Evolutionary conservation across 495 filamentous ascomycete species (phyloP).

Genomic region (Penicillium argentinense): DNA sequence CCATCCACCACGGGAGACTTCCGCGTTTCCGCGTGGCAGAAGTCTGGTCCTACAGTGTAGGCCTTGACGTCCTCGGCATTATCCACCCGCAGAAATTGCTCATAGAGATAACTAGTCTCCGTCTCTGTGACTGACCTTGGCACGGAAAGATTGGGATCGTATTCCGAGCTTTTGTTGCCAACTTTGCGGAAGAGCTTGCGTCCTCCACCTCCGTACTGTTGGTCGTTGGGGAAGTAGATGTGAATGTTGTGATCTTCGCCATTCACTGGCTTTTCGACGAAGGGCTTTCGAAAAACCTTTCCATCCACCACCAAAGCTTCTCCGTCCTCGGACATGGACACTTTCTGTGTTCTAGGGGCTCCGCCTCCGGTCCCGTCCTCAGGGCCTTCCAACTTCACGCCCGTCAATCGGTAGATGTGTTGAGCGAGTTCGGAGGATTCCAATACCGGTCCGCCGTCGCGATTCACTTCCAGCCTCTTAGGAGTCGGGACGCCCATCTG

Average conservation of each 20-base stretch:
- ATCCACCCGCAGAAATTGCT: slow-evolving; percentile 93
- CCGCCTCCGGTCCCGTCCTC: slow-evolving; percentile 70
- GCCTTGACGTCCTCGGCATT: slow-evolving; percentile 98
- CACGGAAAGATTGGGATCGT: slow-evolving; percentile 68
- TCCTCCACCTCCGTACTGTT: slow-evolving; percentile 76
- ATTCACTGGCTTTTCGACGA: slow-evolving; percentile 97
- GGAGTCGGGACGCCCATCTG: slow-evolving; percentile 86
- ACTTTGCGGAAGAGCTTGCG: slow-evolving; percentile 93
- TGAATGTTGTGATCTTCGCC: slow-evolving; percentile 99
- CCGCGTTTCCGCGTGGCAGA: slow-evolving; percentile 94
- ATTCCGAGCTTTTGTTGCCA: slow-evolving; percentile 97
- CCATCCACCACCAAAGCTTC: slow-evolving; percentile 89
- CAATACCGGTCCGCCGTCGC: slow-evolving; percentile 85
- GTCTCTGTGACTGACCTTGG: slow-evolving; percentile 79
- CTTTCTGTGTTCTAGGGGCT: slow-evolving; percentile 55
- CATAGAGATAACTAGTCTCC: slow-evolving; percentile 85
- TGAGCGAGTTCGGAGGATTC: slow-evolving; percentile 73
- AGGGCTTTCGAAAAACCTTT: slow-evolving; percentile 78
- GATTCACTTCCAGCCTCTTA: slow-evolving; percentile 85
- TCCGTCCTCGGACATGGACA: slow-evolving; percentile 81
- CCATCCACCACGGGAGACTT: slow-evolving; percentile 98
- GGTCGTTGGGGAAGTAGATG: slow-evolving; percentile 87
- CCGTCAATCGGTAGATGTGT: slow-evolving; percentile 74
- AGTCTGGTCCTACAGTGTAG: slow-evolving; percentile 92
- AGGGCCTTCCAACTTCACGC: slow-evolving; percentile 72